phyloP scores from a whole-genome alignment of 257 asterid genomes.

The Parsonsia alboflavescens region DNA sequence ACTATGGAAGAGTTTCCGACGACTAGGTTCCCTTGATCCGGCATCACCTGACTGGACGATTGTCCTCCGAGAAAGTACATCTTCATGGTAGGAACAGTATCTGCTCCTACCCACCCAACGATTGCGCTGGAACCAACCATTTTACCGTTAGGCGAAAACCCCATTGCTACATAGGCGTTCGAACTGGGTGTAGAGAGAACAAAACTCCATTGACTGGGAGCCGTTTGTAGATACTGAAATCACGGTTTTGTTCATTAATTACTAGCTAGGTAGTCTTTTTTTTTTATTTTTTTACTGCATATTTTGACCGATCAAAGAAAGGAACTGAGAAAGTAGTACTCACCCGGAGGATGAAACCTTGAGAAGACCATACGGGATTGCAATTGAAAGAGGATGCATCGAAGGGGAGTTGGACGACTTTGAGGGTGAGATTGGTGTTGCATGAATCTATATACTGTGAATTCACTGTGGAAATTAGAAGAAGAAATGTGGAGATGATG shows the following conservation, averaged over 20 bases:
- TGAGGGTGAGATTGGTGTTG: constrained; percentile 35
- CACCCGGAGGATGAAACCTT: constrained; percentile 76
- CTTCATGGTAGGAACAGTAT: constrained; percentile 21
- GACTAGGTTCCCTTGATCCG: constrained; percentile 34
- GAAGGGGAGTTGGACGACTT: constrained; percentile 36
- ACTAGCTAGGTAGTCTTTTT: no score
- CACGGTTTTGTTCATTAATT: no score
- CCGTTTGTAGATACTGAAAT: constrained; percentile 47
- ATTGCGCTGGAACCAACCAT: constrained; percentile 77
- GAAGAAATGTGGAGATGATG: not conserved
- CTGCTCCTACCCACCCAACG: constrained; percentile 53
- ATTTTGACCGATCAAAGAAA: no score
- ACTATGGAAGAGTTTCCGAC: constrained; percentile 38
- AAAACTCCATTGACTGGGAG: constrained; percentile 52
- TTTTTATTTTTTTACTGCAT: no score
- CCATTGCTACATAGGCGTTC: constrained; percentile 54
- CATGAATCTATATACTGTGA: constrained; percentile 66
- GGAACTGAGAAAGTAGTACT: constrained; percentile 8
- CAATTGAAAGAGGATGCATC: constrained; percentile 55
- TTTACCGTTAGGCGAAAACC: constrained; percentile 60
- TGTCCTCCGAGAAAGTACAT: constrained; percentile 58
- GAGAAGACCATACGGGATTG: constrained; percentile 51
- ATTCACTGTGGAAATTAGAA: constrained; percentile 20
- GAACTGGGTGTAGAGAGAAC: constrained; percentile 62
- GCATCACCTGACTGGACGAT: constrained; percentile 29